phyloP scores from a whole-genome alignment of 1,139 yeast genomes.

The Ogataea hybrid region DNA sequence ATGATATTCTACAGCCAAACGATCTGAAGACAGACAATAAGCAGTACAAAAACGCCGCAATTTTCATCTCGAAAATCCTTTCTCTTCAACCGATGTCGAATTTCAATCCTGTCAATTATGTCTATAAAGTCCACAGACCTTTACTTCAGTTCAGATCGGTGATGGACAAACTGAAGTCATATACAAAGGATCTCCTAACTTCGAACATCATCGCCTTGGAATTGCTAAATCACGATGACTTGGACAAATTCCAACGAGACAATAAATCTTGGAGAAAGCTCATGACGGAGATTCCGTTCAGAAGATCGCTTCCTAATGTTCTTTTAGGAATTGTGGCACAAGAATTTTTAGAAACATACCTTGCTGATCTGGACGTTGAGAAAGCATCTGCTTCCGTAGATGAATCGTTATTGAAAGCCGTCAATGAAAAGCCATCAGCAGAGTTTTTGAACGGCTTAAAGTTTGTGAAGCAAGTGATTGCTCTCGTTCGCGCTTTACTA shows the following conservation, averaged over 20 bases:
- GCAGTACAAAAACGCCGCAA: conserved; percentile 20
- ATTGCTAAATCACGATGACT: conserved; percentile 50
- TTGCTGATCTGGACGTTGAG: conserved; percentile 12
- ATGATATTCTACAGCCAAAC: conserved; percentile 26
- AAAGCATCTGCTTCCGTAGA: conserved; percentile 14
- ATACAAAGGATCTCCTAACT: conserved; percentile 58
- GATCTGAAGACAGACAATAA: conserved; percentile 33
- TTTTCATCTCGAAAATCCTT: conserved; percentile 28
- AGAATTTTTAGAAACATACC: conserved; percentile 33
- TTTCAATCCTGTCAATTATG: conserved; percentile 19
- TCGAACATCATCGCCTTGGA: conserved; percentile 50
- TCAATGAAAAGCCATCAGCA: conserved; percentile 19
- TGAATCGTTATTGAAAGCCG: conserved; percentile 17
- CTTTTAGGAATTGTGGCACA: conserved; percentile 39
- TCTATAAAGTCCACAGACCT: conserved; percentile 32
- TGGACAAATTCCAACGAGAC: conserved; percentile 36
- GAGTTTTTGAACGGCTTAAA: conserved; percentile 22
- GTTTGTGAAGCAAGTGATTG: conserved; percentile 25
- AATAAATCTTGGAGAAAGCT: conserved; percentile 58
- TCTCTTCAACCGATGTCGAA: conserved; percentile 26
- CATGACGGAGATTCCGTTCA: conserved; percentile 62
- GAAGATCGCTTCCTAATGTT: conserved; percentile 40
- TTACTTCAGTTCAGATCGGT: conserved; percentile 57
- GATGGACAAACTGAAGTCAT: conserved; percentile 49
- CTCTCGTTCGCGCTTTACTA: conserved; percentile 18